A percentile compares a stretch with the other conserved stretches of the same genome.
These are phyloP conservation scores for Graphilbum ipis-grandicollis DNA, from an alignment of 2,329 filamentous ascomycete genomes.

Conservation along the genomic window DNA sequence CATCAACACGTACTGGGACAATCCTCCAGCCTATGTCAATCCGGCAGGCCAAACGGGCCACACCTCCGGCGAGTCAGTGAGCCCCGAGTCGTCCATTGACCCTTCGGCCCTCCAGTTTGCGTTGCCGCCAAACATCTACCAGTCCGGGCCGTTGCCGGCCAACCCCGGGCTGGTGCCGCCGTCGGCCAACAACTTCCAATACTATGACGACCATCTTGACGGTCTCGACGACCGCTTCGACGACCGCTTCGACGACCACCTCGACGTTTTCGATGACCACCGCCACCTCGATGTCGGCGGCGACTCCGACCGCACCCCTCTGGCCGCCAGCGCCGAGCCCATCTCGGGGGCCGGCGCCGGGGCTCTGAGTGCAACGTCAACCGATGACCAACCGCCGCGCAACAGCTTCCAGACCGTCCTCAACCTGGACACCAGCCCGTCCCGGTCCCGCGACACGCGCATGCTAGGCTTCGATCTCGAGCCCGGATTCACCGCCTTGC, in stretches of 20 bases:
- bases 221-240: no score
- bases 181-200: slow-evolving; percentile 11
- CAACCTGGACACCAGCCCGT: slow-evolving; percentile 37
- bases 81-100: slow-evolving; percentile 33
- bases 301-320: slow-evolving; percentile 41
- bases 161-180: neutral
- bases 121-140: slow-evolving; percentile 32
- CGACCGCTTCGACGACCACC: no score
- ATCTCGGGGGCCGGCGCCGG: slow-evolving; percentile 25
- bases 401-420: slow-evolving; percentile 42
- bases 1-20: slow-evolving; percentile 35
- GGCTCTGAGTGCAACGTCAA: slow-evolving; percentile 8
- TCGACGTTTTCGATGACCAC: slow-evolving; percentile 2
- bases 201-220: slow-evolving; percentile 23
- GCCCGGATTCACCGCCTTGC: slow-evolving; percentile 28
- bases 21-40: slow-evolving; percentile 22
- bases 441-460: slow-evolving; percentile 27
- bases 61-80: neutral
- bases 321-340: slow-evolving; percentile 37
- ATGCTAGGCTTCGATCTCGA: slow-evolving; percentile 43
- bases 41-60: slow-evolving; percentile 10
- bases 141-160: slow-evolving; percentile 10
- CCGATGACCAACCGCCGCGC: slow-evolving; percentile 22
- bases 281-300: slow-evolving; percentile 16
- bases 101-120: slow-evolving; percentile 34